A percentile compares a stretch with the other conserved stretches of the same genome.
Conservation (phyloP, 495 filamentous ascomycete species). For the Apodospora peruviana region DNA sequence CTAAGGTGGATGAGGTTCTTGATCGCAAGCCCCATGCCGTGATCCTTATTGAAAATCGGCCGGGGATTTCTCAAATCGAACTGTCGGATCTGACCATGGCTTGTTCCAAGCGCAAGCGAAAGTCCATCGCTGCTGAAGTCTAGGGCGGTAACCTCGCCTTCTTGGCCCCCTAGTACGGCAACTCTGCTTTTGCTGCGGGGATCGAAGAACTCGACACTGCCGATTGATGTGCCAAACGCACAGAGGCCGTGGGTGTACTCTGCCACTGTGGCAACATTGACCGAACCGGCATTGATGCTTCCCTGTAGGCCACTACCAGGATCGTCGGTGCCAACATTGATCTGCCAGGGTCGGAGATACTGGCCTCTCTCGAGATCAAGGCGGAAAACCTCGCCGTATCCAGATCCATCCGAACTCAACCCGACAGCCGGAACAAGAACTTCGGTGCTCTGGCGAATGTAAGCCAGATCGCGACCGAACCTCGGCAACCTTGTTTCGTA, state of each 20-base stretch:
- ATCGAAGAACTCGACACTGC: conserved; percentile 98
- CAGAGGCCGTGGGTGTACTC: conserved; percentile 86
- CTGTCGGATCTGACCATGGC: conserved; percentile 79
- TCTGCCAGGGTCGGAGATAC: conserved; percentile 71
- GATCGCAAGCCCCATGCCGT: conserved; percentile 92
- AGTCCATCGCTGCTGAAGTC: conserved; percentile 83
- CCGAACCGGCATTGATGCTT: conserved; percentile 70
- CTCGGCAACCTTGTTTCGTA: conserved; percentile 82
- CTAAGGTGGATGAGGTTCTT: conserved; percentile 84
- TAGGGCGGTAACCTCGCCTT: conserved; percentile 77
- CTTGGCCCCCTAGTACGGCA: conserved; percentile 60
- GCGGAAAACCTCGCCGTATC: conserved; percentile 84
- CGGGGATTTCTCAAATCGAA: conserved; percentile 89
- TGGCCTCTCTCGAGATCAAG: conserved; percentile 78
- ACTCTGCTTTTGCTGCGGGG: conserved; percentile 73
- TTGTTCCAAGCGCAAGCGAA: conserved; percentile 81
- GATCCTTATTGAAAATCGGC: conserved; percentile 83
- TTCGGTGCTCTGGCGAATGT: conserved; percentile 80
- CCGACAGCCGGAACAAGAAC: conserved; percentile 84
- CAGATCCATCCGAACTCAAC: conserved; percentile 63
- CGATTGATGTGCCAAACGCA: conserved; percentile 90
- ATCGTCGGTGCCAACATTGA: conserved; percentile 84
- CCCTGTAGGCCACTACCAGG: conserved; percentile 69
- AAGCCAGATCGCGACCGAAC: conserved; percentile 86
- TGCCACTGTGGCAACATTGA: conserved; percentile 87